Conservation (phyloP, 1,284 basidiomycete genomes). For the Porphyrellus sp. region DNA sequence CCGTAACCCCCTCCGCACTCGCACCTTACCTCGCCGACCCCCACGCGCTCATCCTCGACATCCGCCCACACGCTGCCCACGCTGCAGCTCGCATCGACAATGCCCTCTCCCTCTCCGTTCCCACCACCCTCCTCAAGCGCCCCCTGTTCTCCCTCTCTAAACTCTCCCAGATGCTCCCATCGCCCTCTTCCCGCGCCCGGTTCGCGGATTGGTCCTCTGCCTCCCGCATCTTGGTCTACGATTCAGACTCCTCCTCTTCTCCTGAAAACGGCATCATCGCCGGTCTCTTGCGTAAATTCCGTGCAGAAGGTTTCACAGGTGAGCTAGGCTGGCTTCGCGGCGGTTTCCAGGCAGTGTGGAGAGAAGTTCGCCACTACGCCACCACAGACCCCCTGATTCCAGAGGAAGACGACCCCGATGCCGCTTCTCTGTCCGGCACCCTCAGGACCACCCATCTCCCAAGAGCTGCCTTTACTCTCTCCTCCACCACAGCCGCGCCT, state of each 20-base stretch:
- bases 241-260: slow-evolving; percentile 66
- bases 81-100: slow-evolving; percentile 60
- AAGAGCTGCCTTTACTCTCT: slow-evolving; percentile 58
- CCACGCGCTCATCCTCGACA: slow-evolving; percentile 70
- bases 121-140: slow-evolving; percentile 90
- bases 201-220: slow-evolving; percentile 61
- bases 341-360: slow-evolving; percentile 72
- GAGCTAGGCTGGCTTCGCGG: slow-evolving; percentile 76
- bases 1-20: slow-evolving; percentile 36
- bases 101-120: slow-evolving; percentile 88
- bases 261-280: slow-evolving; percentile 68
- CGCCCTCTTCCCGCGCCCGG: slow-evolving; percentile 49
- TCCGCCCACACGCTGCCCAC: slow-evolving; percentile 79
- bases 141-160: slow-evolving; percentile 77
- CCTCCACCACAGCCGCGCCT: slow-evolving; percentile 45
- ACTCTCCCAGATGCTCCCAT: slow-evolving; percentile 73
- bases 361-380: slow-evolving; percentile 50
- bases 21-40: slow-evolving; percentile 34
- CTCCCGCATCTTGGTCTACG: slow-evolving; percentile 72
- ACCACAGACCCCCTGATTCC: slow-evolving; percentile 46
- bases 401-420: slow-evolving; percentile 50
- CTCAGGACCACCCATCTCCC: slow-evolving; percentile 63
- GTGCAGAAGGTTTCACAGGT: slow-evolving; percentile 61
- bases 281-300: slow-evolving; percentile 84
- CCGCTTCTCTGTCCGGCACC: slow-evolving; percentile 27